These are phyloP conservation scores for Somion occarium DNA, from an alignment of 1,284 basidiomycete species.

Conservation along the genomic window DNA sequence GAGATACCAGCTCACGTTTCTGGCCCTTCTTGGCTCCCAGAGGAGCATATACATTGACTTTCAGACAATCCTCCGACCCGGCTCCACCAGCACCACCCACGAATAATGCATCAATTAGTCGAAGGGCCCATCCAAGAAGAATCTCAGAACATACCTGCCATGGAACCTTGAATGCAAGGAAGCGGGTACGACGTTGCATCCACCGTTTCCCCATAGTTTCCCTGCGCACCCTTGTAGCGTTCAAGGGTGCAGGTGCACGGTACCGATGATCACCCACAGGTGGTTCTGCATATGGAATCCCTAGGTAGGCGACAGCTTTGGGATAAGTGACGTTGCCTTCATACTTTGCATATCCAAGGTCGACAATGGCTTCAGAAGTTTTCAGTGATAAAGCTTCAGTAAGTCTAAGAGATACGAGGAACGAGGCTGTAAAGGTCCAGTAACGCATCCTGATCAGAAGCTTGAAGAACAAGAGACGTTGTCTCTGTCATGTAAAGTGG, in stretches of 20 bases:
- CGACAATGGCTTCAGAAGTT: slow-evolving; percentile 18
- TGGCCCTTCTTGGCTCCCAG: slow-evolving; percentile 26
- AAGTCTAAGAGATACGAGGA: too few species aligned
- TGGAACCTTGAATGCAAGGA: slow-evolving; percentile 57
- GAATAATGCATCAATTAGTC: not conserved
- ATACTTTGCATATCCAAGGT: slow-evolving; percentile 32
- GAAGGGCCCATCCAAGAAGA: not conserved
- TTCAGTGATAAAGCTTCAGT: too few species aligned
- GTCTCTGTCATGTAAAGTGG: too few species aligned
- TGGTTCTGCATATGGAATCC: slow-evolving; percentile 41
- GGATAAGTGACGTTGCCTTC: slow-evolving; percentile 46
- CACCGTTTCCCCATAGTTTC: slow-evolving; percentile 34
- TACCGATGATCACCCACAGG: slow-evolving; percentile 34
- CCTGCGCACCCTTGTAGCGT: slow-evolving; percentile 29
- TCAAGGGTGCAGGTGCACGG: slow-evolving; percentile 30
- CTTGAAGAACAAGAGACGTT: too few species aligned
- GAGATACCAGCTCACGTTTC: slow-evolving; percentile 21
- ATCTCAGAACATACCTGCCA: slow-evolving; percentile 32
- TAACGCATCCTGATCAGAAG: too few species aligned
- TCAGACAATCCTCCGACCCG: slow-evolving; percentile 50
- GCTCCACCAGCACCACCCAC: slow-evolving; percentile 48
- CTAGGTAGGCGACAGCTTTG: slow-evolving; percentile 50
- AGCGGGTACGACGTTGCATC: slow-evolving; percentile 47
- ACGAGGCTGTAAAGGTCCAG: too few species aligned
- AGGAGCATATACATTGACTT: slow-evolving; percentile 38